Base-by-base conservation (phyloP, 345 rosid genomes). In the Carallia brachiata region DNA sequence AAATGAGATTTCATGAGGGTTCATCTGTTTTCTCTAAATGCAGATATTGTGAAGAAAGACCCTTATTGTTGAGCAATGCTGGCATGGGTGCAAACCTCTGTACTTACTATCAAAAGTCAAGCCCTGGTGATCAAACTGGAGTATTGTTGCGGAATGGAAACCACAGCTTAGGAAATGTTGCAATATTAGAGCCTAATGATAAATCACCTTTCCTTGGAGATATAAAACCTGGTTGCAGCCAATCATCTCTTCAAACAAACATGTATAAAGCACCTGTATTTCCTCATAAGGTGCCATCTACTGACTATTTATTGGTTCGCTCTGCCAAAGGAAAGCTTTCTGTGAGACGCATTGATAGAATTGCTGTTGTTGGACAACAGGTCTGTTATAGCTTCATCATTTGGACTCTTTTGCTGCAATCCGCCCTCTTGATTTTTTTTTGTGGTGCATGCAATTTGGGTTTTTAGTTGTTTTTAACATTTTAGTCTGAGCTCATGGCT, bases 121-220 rank as follows among this genome's bases (percentile, higher is more conserved):
- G 84, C 69, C 80, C 93, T 30, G 81, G 80, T 59, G 99, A 92
- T 80, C 98, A 95, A 86, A 67, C 68, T 66, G 86, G 93, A 60
- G 67, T 76, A 72, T 72, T 75, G 30, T 69, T 90, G 79, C 84
- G 79, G 73, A 79, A 75, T 75, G 90, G 83, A 75, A 90, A 75
- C 79, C 81, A 68, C 78, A 80, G 78, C 74, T 71, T 85, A 80
- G 99, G 99, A 68, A 90, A 81, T 80, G 78, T 82, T 82, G 81
- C 88, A 66, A 77, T 66, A 65, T 84, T 92, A 66, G 99, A 95
- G 77, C 87, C 96, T 68, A 83, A 86, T 73, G 98, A 92, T 76
- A 95, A 90, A 74, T 90, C 98, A 36, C 99, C 98, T 69, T 95
- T 95, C 81, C 96, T 95, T 67, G 99, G 98, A 74, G 98, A 92